Percentiles rank a stretch among this genome's conserved stretches.
These are phyloP conservation scores for Solanum infundibuliforme DNA, from an alignment of 257 asterid genomes.

Conservation along the genomic window DNA sequence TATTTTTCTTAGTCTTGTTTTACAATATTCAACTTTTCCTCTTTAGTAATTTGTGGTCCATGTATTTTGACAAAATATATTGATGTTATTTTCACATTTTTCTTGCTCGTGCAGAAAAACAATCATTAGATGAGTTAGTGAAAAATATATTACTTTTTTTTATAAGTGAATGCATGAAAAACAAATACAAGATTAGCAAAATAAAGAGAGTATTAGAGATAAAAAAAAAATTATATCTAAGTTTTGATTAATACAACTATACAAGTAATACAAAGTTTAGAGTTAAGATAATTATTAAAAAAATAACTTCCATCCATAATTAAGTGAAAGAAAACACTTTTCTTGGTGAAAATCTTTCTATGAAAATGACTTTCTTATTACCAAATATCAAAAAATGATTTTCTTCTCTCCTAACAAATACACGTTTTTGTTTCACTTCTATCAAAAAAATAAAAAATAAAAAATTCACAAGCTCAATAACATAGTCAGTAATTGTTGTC, in stretches of 20 bases:
- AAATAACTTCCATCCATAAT: not conserved
- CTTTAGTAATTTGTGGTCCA: not conserved
- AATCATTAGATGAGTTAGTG: not conserved
- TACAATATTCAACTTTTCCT: not conserved
- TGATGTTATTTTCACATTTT: not conserved
- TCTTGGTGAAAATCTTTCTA: not conserved
- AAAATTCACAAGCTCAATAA: not conserved
- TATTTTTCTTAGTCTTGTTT: not conserved
- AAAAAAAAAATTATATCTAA: not conserved
- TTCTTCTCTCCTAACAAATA: not conserved
- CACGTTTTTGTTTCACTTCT: not conserved
- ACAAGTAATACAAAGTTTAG: not conserved
- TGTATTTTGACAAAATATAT: not conserved
- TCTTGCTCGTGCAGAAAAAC: not conserved
- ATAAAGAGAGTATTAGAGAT: not conserved
- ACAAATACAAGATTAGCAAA: not conserved
- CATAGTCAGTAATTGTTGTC: not conserved
- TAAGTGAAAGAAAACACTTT: not conserved
- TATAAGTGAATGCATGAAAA: not conserved
- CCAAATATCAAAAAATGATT: not conserved
- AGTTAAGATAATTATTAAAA: not conserved
- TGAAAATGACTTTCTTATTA: not conserved
- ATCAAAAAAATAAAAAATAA: not conserved
- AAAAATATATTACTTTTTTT: not conserved
- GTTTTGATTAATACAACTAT: not conserved